Conservation (phyloP, 768 basidiomycete genomes). For the Candolleomyces aberdarensis region DNA sequence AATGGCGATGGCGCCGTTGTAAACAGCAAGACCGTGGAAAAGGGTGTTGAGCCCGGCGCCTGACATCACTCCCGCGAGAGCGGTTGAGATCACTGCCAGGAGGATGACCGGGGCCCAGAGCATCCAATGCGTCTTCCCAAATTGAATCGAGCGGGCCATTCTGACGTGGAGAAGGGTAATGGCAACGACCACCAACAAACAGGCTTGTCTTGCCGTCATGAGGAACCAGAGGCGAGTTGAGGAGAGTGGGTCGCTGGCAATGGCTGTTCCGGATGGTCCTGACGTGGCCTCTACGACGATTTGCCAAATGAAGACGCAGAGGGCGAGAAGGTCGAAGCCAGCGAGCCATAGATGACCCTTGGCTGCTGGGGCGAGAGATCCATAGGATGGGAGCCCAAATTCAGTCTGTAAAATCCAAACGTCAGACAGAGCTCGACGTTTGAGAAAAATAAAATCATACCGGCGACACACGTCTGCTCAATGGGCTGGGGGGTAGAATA, state of each 20-base stretch:
- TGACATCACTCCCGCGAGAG: conserved; percentile 55
- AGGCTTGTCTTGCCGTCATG: conserved; percentile 64
- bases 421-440: background rate
- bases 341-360: conserved; percentile 75
- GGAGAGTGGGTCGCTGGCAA: conserved; percentile 48
- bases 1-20: conserved; percentile 49
- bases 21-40: conserved; percentile 60
- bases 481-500: conserved; percentile 67
- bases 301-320: conserved; percentile 68
- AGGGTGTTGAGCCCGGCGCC: conserved; percentile 50
- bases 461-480: conserved; percentile 72
- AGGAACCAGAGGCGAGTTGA: conserved; percentile 67
- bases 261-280: conserved; percentile 40
- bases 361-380: conserved; percentile 62
- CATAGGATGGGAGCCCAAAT: conserved; percentile 71
- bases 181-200: conserved; percentile 56
- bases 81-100: conserved; percentile 54
- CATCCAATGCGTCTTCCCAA: conserved; percentile 71
- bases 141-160: conserved; percentile 64
- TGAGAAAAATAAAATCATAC: conserved; percentile 35
- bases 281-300: conserved; percentile 48
- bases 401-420: conserved; percentile 51
- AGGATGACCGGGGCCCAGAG: conserved; percentile 64
- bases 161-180: conserved; percentile 70
- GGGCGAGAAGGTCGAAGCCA: conserved; percentile 58